Conservation (phyloP, 495 filamentous ascomycete genomes). For the Aspergillus hancockii region DNA sequence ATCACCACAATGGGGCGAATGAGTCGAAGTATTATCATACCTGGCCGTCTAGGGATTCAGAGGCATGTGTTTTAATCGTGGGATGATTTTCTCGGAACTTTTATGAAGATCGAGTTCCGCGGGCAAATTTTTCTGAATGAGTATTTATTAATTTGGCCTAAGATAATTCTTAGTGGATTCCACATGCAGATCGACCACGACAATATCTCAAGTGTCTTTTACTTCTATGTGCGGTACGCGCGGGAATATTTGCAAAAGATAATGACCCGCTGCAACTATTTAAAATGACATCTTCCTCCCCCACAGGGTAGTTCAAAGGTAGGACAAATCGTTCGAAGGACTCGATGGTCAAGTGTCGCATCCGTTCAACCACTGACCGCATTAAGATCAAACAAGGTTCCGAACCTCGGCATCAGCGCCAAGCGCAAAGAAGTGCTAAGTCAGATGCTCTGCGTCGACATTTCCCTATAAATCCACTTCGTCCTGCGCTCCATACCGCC, state of each 20-base stretch:
- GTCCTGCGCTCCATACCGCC: constrained; percentile 2
- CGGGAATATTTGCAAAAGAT: not conserved
- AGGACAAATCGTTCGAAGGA: not conserved
- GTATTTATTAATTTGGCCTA: not conserved
- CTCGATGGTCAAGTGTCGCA: not conserved
- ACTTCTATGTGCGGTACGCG: not conserved
- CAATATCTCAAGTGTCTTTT: not conserved
- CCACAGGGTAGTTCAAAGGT: not conserved
- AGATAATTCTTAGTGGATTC: not conserved
- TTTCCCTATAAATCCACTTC: constrained; percentile 6
- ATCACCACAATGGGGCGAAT: not conserved
- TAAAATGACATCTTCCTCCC: not conserved
- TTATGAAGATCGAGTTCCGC: not conserved
- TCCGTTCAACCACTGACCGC: not conserved
- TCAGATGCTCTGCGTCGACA: constrained; percentile 16
- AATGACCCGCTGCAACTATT: not conserved
- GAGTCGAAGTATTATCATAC: not conserved
- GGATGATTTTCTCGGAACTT: not conserved
- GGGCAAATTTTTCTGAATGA: not conserved
- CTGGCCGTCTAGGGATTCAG: not conserved
- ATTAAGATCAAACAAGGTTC: constrained; percentile 3
- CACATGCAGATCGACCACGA: not conserved
- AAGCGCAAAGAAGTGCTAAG: constrained; percentile 10
- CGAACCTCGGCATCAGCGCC: constrained; percentile 20
- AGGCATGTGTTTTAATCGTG: not conserved